Evolutionary conservation across 768 basidiomycete species (phyloP), one percentile per base, ranked within the genome.

Genomic region (Krasilnikovozyma curviuscula): DNA sequence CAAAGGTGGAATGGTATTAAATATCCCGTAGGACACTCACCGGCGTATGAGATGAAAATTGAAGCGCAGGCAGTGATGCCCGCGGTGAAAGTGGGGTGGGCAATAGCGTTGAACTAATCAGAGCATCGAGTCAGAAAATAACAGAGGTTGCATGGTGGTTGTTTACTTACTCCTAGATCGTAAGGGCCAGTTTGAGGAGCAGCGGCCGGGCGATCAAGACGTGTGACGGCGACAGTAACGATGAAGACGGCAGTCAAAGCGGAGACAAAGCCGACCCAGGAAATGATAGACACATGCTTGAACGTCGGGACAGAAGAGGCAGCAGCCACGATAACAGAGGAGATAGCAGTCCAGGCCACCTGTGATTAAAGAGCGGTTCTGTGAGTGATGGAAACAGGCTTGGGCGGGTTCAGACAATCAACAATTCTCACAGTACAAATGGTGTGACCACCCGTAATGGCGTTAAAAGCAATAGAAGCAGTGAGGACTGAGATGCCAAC

Each of bases 401-500:
- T 45, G 35, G 18, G 12, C 12, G 18, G 18, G 18, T 34, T 18
- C 13, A 18, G 12, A 12, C 33, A 18, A 34, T 34, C 13, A 34
- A 18, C 33, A 34, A 18, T 34, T 34, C 18, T 34, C 60, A 62
- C 62, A 4, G 64, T 65, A 49, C 66, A 67, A 1, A 64, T 61
- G 8, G 28, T 40, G 34, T 43, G 41, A 10, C 41, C 27, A 5
- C 10, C 39, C 14, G 61, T 58, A 28, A 65, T 56, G 34, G 63
- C 57, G 57, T 66, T 66, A 40, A 65, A 55, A 2, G 66, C 62
- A 54, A 63, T 62, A 2, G 64, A 61, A 29, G 63, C 52, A 8
- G 58, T 57, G 12, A 67, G 56, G n/a, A n/a, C n/a, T n/a, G n/a
- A n/a, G n/a, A n/a, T n/a, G n/a, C n/a, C n/a, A n/a, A n/a, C n/a